Conservation (phyloP, 2,329 filamentous ascomycete genomes). For the Colletotrichum viniferum region DNA sequence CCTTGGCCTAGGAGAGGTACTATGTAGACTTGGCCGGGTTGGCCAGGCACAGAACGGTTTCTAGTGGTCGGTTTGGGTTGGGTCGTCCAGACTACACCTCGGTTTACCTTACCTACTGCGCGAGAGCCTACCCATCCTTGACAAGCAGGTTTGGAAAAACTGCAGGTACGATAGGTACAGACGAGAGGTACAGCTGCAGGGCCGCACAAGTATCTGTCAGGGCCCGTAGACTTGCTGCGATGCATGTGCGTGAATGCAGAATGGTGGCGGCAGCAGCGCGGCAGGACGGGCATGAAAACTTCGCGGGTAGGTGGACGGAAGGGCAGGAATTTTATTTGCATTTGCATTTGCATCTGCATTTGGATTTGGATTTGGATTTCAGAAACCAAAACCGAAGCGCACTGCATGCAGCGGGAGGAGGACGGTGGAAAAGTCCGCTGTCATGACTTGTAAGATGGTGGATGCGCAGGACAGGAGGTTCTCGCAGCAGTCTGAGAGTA, state of each 20-base stretch:
- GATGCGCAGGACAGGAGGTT: background rate
- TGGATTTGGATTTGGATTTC: background rate
- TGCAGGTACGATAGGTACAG: constrained; percentile 4
- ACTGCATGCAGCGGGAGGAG: background rate
- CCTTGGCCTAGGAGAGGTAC: background rate
- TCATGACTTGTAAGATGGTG: background rate
- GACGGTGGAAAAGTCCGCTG: background rate
- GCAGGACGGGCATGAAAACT: background rate
- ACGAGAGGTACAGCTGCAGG: constrained; percentile 1
- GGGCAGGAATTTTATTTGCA: background rate
- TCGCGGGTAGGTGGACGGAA: background rate
- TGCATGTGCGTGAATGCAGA: background rate
- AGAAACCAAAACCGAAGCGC: background rate
- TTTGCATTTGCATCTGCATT: background rate
- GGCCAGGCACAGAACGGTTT: background rate
- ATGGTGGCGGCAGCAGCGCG: background rate
- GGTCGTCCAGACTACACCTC: background rate
- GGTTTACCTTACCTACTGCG: background rate
- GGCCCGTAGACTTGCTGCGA: constrained; percentile 6
- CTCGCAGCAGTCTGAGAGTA: background rate
- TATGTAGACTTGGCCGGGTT: background rate
- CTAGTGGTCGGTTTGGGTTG: background rate
- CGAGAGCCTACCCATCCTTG: background rate
- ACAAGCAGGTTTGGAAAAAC: background rate
- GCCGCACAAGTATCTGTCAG: constrained; percentile 6